Base-by-base conservation (phyloP, 2,329 filamentous ascomycete species). In the Nigrospora sphaerica region DNA sequence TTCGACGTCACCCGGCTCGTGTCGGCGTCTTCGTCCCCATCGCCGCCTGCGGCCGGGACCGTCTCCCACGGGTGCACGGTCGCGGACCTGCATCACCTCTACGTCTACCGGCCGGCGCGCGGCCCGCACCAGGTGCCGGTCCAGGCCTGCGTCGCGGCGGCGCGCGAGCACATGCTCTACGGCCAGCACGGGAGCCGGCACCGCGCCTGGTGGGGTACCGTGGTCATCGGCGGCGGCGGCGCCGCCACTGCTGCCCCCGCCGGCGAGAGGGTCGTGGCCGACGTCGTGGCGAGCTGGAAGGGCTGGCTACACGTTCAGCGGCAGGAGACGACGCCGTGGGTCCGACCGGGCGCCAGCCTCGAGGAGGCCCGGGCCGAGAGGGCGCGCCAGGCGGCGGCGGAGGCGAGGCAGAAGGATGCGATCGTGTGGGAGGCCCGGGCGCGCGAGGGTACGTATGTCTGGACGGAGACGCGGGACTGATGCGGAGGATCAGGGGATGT, bases 201-300 rank as follows among this genome's bases (percentile, higher is more conserved):
- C 23, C 69, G 78, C 4, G 68, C 71, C 49, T 79, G 73, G 71
- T 81, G 78, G 78, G 78, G 78, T n/a, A 78, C 74, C 2, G 54
- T 81, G 23, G 70, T 81, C 6, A 53, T 80, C 35, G 75, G 74
- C 11, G 69, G 68, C 1, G 52, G 59, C 28, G 56, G 65, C 43
- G 49, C 65, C 37, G 54, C 59, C 10, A 34, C 16, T 3, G 41
- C 12, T 9, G 18, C 19, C 16, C 23, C n/a, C 16, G 16, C 35
- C 19, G 32, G 35, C 4, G 35, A 19, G 14, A n/a, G 35, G 23
- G 43, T 45, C 19, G 44, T 42, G 39, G 52, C 54, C 36, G 52
- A 57, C 32, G 56, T 60, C 7, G 58, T 61, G 38, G 60, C 70
- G 34, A 63, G 66, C 1, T 68, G 67, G 63, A 69, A 62, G 49